Percentiles rank a stretch among this genome's conserved stretches.
phyloP scores from a whole-genome alignment of 148 eudicot genomes.

The Salicornia ramosissima region DNA sequence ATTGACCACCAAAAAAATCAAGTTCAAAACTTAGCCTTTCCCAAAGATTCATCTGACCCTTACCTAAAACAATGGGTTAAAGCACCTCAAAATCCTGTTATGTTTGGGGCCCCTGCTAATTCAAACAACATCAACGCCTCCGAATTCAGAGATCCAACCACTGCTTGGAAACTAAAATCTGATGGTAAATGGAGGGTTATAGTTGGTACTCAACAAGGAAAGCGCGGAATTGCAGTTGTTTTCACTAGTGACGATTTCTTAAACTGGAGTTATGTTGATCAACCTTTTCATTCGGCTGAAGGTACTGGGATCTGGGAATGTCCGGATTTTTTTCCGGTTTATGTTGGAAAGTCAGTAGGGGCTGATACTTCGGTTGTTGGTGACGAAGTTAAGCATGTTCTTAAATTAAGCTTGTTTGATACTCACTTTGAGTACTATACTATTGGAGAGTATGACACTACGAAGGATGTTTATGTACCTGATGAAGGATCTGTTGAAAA shows the following conservation, averaged over 20 bases:
- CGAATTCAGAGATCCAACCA: conserved; percentile 60
- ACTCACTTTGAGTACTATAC: conserved; percentile 49
- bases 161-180: conserved; percentile 48
- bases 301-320: conserved; percentile 77
- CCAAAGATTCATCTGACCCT: conserved; percentile 55
- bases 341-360: conserved; percentile 20
- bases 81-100: conserved; percentile 39
- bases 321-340: conserved; percentile 63
- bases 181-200: conserved; percentile 41
- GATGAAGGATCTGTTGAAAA: conserved; percentile 36
- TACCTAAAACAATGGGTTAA: conserved; percentile 54
- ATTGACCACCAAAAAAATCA: conserved; percentile 30
- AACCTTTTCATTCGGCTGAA: conserved; percentile 36
- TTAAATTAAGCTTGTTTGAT: conserved; percentile 56
- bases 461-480: conserved; percentile 37
- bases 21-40: conserved; percentile 62
- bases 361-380: conserved; percentile 35
- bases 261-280: conserved; percentile 33
- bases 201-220: conserved; percentile 28
- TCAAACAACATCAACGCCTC: conserved; percentile 34
- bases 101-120: conserved; percentile 34
- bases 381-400: conserved; percentile 37
- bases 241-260: conserved; percentile 55
- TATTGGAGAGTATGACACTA: conserved; percentile 46
- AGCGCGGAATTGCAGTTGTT: conserved; percentile 35